A percentile compares a stretch with the other conserved stretches of the same genome.
phyloP scores from a whole-genome alignment of 106 monocot genomes.

The Allium fistulosum region DNA sequence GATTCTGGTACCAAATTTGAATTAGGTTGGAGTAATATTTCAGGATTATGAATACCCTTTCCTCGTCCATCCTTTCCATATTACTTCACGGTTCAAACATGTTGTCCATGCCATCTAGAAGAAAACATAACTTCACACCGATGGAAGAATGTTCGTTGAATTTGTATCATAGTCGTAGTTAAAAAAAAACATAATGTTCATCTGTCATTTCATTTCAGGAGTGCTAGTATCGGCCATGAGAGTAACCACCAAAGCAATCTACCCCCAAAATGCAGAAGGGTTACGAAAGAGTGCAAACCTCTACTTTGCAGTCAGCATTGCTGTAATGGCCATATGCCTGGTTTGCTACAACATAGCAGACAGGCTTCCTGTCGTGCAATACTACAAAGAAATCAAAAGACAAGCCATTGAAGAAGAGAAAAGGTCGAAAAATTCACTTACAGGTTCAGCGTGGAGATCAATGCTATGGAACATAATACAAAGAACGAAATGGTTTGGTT shows the following conservation, averaged over 20 bases:
- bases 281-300: constrained; percentile 47
- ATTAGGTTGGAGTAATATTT: neutral
- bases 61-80: neutral
- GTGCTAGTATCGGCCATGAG: constrained; percentile 47
- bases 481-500: constrained; percentile 36
- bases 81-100: neutral
- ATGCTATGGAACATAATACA: constrained; percentile 31
- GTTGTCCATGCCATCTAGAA: neutral
- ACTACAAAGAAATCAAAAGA: constrained; percentile 35
- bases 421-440: constrained; percentile 2
- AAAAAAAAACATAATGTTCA: too few species aligned
- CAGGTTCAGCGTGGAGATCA: constrained; percentile 28
- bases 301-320: constrained; percentile 35
- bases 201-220: constrained; percentile 10
- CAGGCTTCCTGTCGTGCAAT: constrained; percentile 30
- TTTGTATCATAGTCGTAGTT: neutral
- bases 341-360: constrained; percentile 42
- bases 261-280: constrained; percentile 32
- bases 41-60: neutral
- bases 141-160: neutral
- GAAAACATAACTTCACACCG: neutral
- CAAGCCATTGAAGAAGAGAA: constrained; percentile 33
- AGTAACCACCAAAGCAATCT: constrained; percentile 37
- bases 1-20: too few species aligned
- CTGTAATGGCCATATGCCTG: constrained; percentile 38